Conservation (phyloP, 208 protist genomes). For the Leishmania guyanensis region DNA sequence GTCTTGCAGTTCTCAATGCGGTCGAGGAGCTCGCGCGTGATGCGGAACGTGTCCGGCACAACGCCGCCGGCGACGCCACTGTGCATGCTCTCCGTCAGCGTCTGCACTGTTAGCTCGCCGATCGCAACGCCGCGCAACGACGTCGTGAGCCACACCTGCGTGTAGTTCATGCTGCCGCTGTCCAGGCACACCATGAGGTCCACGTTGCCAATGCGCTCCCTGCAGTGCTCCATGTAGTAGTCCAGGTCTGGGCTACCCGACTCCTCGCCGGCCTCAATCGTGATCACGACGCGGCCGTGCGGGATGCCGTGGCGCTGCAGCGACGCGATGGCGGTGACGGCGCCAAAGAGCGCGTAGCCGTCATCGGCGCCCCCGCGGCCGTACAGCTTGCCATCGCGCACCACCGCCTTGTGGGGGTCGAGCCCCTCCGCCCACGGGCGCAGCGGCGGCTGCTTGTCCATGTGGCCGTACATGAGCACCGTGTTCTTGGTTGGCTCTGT, state of each 20-base stretch:
- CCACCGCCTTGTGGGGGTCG: constrained; percentile 82
- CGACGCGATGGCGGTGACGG: too few relatives aligned
- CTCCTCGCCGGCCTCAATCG: constrained; percentile 95
- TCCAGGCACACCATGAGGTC: constrained; percentile 95
- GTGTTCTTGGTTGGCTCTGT: constrained; percentile 62
- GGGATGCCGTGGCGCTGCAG: constrained; percentile 81
- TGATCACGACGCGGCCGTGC: constrained; percentile 83
- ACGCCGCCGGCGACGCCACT: constrained; percentile 92
- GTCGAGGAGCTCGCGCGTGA: constrained; percentile 83
- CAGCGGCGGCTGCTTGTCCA: constrained; percentile 97
- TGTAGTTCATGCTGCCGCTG: constrained; percentile 93
- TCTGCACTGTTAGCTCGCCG: constrained; percentile 84
- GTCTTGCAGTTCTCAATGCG: constrained; percentile 93
- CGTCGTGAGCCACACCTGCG: constrained; percentile 95
- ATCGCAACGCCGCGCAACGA: constrained; percentile 90
- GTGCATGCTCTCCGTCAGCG: constrained; percentile 92
- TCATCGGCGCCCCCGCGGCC: constrained; percentile 49
- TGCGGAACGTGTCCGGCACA: constrained; percentile 94
- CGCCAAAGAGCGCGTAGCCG: too few relatives aligned
- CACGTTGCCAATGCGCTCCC: constrained; percentile 70
- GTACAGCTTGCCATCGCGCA: constrained; percentile 90
- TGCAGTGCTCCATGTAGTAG: constrained; percentile 78
- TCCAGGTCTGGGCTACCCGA: constrained; percentile 83
- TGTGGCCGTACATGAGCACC: constrained; percentile 96
- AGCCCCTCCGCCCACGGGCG: constrained; percentile 91